Percentiles rank a stretch among this genome's conserved stretches.
Conservation (phyloP, 805 yeast genomes). For the Nakazawaea ernobii region DNA sequence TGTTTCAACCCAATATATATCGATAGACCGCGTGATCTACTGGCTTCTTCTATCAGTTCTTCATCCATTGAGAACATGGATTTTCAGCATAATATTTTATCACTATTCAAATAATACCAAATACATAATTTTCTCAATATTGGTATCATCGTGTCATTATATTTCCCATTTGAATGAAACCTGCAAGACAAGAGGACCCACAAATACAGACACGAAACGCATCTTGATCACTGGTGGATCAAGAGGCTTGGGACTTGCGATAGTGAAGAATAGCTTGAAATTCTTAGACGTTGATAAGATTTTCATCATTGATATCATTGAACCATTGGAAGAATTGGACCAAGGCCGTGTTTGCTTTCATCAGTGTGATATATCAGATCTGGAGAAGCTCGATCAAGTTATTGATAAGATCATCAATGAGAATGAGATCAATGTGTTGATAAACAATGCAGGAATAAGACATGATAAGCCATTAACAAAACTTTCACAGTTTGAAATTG, state of each 20-base stretch:
- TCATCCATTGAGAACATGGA: conserved; percentile 19
- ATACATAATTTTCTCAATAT: conserved; percentile 6
- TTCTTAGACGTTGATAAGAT: conserved; percentile 17
- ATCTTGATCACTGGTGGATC: conserved; percentile 48
- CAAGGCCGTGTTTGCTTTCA: conserved; percentile 18
- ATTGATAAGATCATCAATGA: conserved; percentile 18
- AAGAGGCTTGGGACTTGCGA: conserved; percentile 41
- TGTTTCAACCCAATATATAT: not conserved
- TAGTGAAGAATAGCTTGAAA: conserved; percentile 13
- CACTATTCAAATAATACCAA: not conserved
- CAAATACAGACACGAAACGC: not conserved
- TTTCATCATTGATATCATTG: conserved; percentile 26
- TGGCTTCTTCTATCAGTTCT: conserved; percentile 12
- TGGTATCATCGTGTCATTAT: conserved; percentile 18
- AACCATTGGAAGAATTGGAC: conserved; percentile 15
- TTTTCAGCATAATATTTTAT: conserved; percentile 8
- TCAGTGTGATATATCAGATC: conserved; percentile 20
- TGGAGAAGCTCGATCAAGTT: conserved; percentile 16
- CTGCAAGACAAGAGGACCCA: not conserved
- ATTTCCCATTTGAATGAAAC: conserved; percentile 11
- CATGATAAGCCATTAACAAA: conserved; percentile 24
- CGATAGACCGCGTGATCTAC: conserved; percentile 17
- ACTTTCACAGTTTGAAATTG: conserved; percentile 19
- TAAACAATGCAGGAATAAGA: conserved; percentile 47
- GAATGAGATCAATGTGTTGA: conserved; percentile 26